phyloP scores from a whole-genome alignment of 805 yeast species.

The Gaillardinia entomophila region DNA sequence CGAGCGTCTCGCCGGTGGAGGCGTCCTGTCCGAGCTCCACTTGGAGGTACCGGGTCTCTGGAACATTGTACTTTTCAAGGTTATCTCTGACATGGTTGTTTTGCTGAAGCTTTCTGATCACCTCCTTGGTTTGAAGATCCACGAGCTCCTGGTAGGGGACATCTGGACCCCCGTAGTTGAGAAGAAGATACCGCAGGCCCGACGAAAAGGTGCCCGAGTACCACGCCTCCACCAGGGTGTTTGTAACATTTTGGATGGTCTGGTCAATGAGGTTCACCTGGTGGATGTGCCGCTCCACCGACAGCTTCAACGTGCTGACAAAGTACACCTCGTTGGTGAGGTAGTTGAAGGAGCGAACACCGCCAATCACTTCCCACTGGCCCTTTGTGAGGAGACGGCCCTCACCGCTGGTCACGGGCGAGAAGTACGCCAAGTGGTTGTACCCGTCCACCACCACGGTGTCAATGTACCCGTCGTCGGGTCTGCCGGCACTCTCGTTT shows the following conservation, averaged over 20 bases:
- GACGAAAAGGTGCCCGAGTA: constrained; percentile 70
- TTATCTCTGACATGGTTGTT: constrained; percentile 38
- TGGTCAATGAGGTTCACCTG: constrained; percentile 49
- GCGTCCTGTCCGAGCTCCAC: constrained; percentile 48
- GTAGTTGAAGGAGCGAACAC: constrained; percentile 55
- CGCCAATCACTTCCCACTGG: constrained; percentile 79
- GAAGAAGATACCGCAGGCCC: constrained; percentile 66
- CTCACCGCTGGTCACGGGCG: constrained; percentile 49
- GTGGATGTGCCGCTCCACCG: constrained; percentile 81
- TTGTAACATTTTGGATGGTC: constrained; percentile 28
- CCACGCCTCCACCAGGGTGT: constrained; percentile 48
- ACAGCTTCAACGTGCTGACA: constrained; percentile 67
- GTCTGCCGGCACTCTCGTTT: constrained; percentile 26
- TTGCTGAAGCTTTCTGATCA: constrained; percentile 39
- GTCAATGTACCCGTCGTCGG: constrained; percentile 71
- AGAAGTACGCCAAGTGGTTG: constrained; percentile 78
- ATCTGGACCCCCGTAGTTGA: constrained; percentile 73
- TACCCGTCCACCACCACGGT: constrained; percentile 54
- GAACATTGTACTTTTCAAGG: constrained; percentile 47
- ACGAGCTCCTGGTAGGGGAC: constrained; percentile 69
- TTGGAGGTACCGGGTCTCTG: constrained; percentile 48
- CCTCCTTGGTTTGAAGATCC: constrained; percentile 38
- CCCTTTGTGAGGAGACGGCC: constrained; percentile 61
- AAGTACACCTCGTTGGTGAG: constrained; percentile 49
- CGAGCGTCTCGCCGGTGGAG: constrained; percentile 37